Base-by-base conservation (phyloP, 2,329 filamentous ascomycete genomes). In the Verticillium nonalfalfae region DNA sequence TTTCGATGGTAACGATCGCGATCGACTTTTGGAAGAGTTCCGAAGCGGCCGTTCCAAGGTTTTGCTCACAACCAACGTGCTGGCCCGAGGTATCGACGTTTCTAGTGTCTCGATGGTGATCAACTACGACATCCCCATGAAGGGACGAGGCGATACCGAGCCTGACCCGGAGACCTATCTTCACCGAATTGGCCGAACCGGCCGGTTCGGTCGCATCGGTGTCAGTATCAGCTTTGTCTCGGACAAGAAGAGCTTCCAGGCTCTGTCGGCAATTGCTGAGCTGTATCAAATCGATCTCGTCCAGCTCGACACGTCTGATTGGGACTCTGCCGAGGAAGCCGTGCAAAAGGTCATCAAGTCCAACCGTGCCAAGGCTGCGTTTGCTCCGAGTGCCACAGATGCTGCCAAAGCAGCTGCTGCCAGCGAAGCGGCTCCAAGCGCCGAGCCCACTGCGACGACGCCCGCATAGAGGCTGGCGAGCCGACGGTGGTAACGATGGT, bases 111-210 rank as follows among this genome's bases (percentile, higher is more conserved):
- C 93, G 10, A 95, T 99, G 89, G 95, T 99, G 60, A 93, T 99
- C 81, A 99, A 99, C 81, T 99, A 99, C 76, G 90, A 92, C 68
- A 90, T 92, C 62, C 89, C 89, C 31, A 90, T 89, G 80, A 89
- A 89, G 71, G 88, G 90, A 50, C 78, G 83, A 36, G 87, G 90
- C 18, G 93, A 98, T 68, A 82, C 83, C 34, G 91, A 95, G 76
- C 90, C 94, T 14, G 95, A 99, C 72, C 88, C 88, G 56, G 93
- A 98, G 79, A 99, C 95, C 1, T 99, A 99, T 72, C 89, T 99
- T 57, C 95, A 99, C 82, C 90, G 95, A 73, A 99, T 99, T 69
- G 95, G 95, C 64, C 92, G 95, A 71, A 99, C 95, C 14, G 95
- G 95, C 66, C 91, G 95, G 67, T 99, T 99, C 70, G 95, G 95